A percentile compares a stretch with the other conserved stretches of the same genome.
Conservation (phyloP, 2,329 filamentous ascomycete species). For the Colletotrichum horii region DNA sequence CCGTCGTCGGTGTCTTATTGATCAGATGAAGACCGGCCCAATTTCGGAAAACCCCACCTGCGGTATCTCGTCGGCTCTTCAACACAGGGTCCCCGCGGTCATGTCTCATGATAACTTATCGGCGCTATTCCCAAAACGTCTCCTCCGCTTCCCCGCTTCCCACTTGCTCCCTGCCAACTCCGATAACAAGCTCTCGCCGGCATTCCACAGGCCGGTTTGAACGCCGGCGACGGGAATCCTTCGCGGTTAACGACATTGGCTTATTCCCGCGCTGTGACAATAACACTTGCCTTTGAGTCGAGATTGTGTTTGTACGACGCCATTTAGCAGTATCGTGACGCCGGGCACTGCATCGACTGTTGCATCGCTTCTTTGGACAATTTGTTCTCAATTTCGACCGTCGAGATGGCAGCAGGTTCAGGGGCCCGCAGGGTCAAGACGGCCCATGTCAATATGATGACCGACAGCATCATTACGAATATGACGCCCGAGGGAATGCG, state of each 20-base stretch:
- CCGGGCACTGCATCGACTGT: neutral
- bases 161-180: neutral
- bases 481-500: conserved; percentile 43
- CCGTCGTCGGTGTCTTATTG: neutral
- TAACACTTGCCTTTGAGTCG: neutral
- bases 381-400: neutral
- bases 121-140: neutral
- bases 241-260: neutral
- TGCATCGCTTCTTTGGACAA: neutral
- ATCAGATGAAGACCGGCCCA: neutral
- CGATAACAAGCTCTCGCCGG: neutral
- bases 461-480: conserved; percentile 49
- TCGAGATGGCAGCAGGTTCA: neutral
- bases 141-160: neutral
- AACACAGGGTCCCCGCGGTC: neutral
- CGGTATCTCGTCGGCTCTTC: neutral
- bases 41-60: neutral
- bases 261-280: neutral
- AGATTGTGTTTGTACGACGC: neutral
- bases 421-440: conserved; percentile 20
- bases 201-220: neutral
- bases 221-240: neutral
- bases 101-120: neutral
- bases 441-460: conserved; percentile 53
- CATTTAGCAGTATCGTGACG: neutral